phyloP scores from a whole-genome alignment of 1,284 basidiomycete species.

The Malassezia caprae region DNA sequence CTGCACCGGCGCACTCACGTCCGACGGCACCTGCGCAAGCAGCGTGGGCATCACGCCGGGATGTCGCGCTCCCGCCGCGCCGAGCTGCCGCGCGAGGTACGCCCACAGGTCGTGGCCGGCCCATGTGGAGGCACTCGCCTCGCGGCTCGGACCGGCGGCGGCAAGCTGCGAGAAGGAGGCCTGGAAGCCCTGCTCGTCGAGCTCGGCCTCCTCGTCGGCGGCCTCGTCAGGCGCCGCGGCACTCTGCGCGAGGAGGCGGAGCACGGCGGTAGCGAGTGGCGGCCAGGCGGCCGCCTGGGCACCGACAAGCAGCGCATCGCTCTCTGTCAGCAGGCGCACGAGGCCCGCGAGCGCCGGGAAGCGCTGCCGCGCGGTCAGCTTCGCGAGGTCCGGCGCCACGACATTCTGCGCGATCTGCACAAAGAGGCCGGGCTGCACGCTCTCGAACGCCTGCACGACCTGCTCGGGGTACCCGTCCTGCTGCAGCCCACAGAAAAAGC shows the following conservation, averaged over 20 bases:
- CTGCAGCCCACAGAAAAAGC: conserved; percentile 65
- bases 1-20: neutral
- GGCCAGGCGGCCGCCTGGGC: conserved; percentile 51
- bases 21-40: conserved; percentile 1
- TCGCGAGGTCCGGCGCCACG: conserved; percentile 68
- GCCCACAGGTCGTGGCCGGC: conserved; percentile 49
- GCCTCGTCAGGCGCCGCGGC: conserved; percentile 52
- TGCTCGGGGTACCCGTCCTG: conserved; percentile 67
- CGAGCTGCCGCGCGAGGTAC: conserved; percentile 36
- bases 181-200: conserved; percentile 85
- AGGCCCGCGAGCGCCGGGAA: conserved; percentile 77
- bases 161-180: conserved; percentile 82
- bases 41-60: neutral
- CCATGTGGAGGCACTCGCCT: conserved; percentile 34
- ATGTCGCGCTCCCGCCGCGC: neutral
- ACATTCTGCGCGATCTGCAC: conserved; percentile 69
- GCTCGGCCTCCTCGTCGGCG: conserved; percentile 66
- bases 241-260: conserved; percentile 58
- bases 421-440: conserved; percentile 77
- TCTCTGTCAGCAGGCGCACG: conserved; percentile 66
- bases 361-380: conserved; percentile 68
- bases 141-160: conserved; percentile 55
- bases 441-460: conserved; percentile 65
- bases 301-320: conserved; percentile 56
- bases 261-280: conserved; percentile 53